phyloP scores from a whole-genome alignment of 768 basidiomycete genomes.

The Rhizopogon sp. region DNA sequence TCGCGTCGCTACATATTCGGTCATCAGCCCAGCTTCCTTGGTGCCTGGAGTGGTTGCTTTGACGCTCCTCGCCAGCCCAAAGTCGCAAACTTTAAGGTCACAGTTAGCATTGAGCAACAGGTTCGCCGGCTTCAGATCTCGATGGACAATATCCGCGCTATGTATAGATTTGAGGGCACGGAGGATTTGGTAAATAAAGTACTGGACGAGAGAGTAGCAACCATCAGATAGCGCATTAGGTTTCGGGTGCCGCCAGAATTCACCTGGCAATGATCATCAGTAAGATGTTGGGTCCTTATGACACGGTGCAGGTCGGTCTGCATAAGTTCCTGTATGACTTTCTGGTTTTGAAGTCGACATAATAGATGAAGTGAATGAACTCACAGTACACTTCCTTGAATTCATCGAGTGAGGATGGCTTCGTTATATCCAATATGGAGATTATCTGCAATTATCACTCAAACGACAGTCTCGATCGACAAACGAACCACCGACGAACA shows the following conservation, averaged over 20 bases:
- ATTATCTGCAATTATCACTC: constrained; percentile 57
- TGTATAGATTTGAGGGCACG: constrained; percentile 88
- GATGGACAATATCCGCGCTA: constrained; percentile 75
- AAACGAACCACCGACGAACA: constrained; percentile 31
- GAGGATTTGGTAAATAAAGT: constrained; percentile 81
- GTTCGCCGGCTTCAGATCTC: constrained; percentile 84
- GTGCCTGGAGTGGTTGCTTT: constrained; percentile 46
- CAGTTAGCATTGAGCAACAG: constrained; percentile 86
- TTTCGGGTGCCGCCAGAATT: constrained; percentile 5
- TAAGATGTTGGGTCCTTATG: constrained; percentile 84
- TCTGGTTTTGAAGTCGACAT: constrained; percentile 3
- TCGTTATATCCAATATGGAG: constrained; percentile 87
- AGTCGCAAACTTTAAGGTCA: constrained; percentile 87
- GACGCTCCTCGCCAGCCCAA: constrained; percentile 73
- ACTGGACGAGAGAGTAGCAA: constrained; percentile 34
- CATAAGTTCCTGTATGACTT: constrained; percentile 85
- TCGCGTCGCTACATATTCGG: constrained; percentile 85
- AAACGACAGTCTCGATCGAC: background rate
- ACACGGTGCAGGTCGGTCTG: constrained; percentile 90
- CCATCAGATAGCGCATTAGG: background rate
- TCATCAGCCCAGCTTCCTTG: constrained; percentile 67
- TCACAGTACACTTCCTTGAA: constrained; percentile 88
- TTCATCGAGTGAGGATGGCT: constrained; percentile 63
- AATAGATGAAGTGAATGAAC: constrained; percentile 13
- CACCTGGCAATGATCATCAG: constrained; percentile 86